Base-by-base conservation (phyloP, 2,329 filamentous ascomycete species). In the Penicillium sumatraense region DNA sequence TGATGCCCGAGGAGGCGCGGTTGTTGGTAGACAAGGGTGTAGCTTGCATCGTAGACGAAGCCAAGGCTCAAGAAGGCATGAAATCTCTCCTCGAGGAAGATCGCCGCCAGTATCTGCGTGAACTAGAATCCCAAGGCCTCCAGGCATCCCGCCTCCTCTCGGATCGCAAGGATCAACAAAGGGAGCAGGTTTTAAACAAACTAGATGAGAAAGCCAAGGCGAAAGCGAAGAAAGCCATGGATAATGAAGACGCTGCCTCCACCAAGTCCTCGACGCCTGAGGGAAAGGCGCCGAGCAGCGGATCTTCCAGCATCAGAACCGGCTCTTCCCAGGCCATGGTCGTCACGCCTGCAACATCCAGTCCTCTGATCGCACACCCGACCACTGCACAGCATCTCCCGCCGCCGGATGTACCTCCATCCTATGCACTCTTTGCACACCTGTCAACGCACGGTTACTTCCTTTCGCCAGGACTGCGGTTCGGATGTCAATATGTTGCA, bases 401-500 rank as follows among this genome's bases (percentile, higher is more conserved):
- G 16, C 56, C 74, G 16, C 74, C 74, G 5, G 58, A 70, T 31
- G 75, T 77, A 24, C 76, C 77, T 4, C 55, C 72, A 2, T 87
- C 86, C 2, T 93, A 91, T 64, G 86, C 90, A 2, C 79, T 98
- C 20, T 96, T 91, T 75, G 86, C 85, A 31, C 88, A 95, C 70
- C 80, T 99, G 23, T 90, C 97, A 68, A 80, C 83, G 7, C 81
- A 83, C 16, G 90, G 89, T 47, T 97, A 93, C 76, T 98, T 89
- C 77, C 86, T 95, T 68, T 93, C 92, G 51, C 95, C 95, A 1
- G 95, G 95, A 8, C 82, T 99, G 49, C 90, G 95, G 23, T 99
- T 99, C 68, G 95, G 95, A 23, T 96, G 93, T 66, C 87, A 95
- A 68, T 97, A 96, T 75, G 91, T 92, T 64, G 91, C 96, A 5